Base-by-base conservation (phyloP, 768 basidiomycete genomes). In the Hypholoma sublateritium region DNA sequence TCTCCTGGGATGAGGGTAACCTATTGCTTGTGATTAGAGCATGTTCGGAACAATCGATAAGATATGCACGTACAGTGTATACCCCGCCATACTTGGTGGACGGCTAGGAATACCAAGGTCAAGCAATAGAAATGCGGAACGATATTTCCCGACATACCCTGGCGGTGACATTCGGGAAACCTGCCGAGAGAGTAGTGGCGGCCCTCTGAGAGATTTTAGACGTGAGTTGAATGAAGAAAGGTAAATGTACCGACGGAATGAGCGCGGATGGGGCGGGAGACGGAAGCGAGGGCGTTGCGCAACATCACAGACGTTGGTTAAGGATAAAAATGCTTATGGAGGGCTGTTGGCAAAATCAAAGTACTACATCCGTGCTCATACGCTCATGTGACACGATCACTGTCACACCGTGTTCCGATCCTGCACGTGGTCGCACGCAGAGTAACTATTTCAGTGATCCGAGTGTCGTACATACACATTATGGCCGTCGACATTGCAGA, bases 1-100 rank as follows among this genome's bases (percentile, higher is more conserved):
- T 99, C 97, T 63, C 97, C 97, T 44, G 96, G 95, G 65, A 98
- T 96, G 68, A 98, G 86, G 57, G 95, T 98, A 65, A 97, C 93
- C 92, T 94, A 70, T 55, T 36, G 52, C 53, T 61, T 61, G 54
- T 57, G 63, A 65, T 70, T 45, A 72, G 64, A 47, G 62, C 57
- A 36, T 48, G 50, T 46, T 58, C 50, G 45, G 9, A 32, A 19
- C 41, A 56, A 39, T 51, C 44, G 43, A 50, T 58, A 24, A 59
- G 42, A 42, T 56, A 57, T 39, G 1, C 25, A 70, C 87, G 61
- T 65, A 94, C 93, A 43, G 55, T 95, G 74, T 94, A 93, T 57
- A 95, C 86, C 58, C 93, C 93, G 42, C 95, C 95, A 67, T 95
- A 94, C 76, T 95, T 95, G 50, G 91, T 92, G 7, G 90, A 80